These are phyloP conservation scores for Pyricularia grisea DNA, from an alignment of 2,329 filamentous ascomycete species.

Conservation along the genomic window DNA sequence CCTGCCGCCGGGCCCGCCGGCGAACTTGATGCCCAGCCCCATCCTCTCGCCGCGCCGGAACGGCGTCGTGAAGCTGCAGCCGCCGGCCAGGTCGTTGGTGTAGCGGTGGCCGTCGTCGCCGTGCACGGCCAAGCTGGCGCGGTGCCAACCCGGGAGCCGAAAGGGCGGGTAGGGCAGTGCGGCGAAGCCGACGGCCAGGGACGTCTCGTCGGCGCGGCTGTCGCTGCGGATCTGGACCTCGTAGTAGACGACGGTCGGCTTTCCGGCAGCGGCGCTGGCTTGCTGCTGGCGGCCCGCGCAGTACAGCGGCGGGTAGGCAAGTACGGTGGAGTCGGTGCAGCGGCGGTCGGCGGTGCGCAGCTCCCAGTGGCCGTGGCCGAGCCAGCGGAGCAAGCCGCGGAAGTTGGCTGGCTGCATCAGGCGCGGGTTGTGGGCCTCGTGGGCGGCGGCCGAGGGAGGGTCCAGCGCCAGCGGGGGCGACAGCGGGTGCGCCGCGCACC, in stretches of 20 bases:
- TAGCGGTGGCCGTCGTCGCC: slow-evolving; percentile 71
- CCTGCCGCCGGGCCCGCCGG: slow-evolving; percentile 23
- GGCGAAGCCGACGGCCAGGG: slow-evolving; percentile 58
- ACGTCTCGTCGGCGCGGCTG: slow-evolving; percentile 31
- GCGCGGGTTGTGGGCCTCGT: slow-evolving; percentile 41
- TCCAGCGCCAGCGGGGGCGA: slow-evolving; percentile 29
- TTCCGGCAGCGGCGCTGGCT: slow-evolving; percentile 4
- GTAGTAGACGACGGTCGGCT: slow-evolving; percentile 55
- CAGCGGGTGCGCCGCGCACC: slow-evolving; percentile 55
- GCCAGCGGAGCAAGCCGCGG: slow-evolving; percentile 33
- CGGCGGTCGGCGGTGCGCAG: slow-evolving; percentile 26
- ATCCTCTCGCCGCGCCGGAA: slow-evolving; percentile 59
- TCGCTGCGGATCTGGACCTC: slow-evolving; percentile 47
- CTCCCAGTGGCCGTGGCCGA: slow-evolving; percentile 42
- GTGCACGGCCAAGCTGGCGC: slow-evolving; percentile 66
- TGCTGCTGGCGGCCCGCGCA: slow-evolving; percentile 40
- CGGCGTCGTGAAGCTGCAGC: slow-evolving; percentile 54
- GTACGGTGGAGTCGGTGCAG: slow-evolving; percentile 52
- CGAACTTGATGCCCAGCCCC: slow-evolving; percentile 62
- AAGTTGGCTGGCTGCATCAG: slow-evolving; percentile 42
- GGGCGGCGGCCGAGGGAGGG: slow-evolving; percentile 33
- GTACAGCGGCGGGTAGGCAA: slow-evolving; percentile 63
- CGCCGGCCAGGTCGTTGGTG: slow-evolving; percentile 66
- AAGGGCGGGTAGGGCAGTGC: slow-evolving; percentile 71
- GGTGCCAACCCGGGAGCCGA: slow-evolving; percentile 73